Conservation (phyloP, 768 basidiomycete genomes). For the Inosperma sp. region DNA sequence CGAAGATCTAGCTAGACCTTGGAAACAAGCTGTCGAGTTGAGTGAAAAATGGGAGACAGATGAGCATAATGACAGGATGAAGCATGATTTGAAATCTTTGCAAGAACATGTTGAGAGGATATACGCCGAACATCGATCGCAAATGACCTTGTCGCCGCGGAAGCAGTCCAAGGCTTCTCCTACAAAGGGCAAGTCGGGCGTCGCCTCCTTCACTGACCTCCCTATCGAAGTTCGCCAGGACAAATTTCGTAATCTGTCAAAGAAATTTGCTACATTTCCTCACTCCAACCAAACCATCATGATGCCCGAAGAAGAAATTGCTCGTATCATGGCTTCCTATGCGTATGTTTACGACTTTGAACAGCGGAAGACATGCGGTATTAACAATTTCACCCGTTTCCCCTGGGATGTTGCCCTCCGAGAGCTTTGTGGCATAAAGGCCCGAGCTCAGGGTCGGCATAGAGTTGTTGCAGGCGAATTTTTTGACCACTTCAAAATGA, state of each 20-base stretch:
- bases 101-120: constrained; percentile 38
- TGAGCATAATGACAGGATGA: constrained; percentile 18
- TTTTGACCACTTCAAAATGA: constrained; percentile 40
- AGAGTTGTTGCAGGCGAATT: constrained; percentile 44
- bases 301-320: constrained; percentile 29
- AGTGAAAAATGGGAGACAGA: constrained; percentile 19
- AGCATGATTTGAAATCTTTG: constrained; percentile 36
- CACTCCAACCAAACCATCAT: constrained; percentile 24
- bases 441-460: constrained; percentile 30
- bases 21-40: constrained; percentile 26
- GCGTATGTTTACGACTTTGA: constrained; percentile 43
- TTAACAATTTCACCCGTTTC: constrained; percentile 30
- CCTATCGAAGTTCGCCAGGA: constrained; percentile 52
- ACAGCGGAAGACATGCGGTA: constrained; percentile 5
- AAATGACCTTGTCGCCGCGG: constrained; percentile 19
- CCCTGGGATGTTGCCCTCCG: constrained; percentile 51
- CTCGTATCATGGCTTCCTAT: constrained; percentile 49
- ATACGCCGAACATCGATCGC: constrained; percentile 26
- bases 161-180: constrained; percentile 17
- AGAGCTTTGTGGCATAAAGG: constrained; percentile 51
- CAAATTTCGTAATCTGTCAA: constrained; percentile 43
- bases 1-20: constrained; percentile 29
- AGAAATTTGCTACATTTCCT: constrained; percentile 34
- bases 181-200: constrained; percentile 18
- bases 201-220: constrained; percentile 29